phyloP scores from a whole-genome alignment of 176 grass and related monocot genomes.

The Triticum monococcum region DNA sequence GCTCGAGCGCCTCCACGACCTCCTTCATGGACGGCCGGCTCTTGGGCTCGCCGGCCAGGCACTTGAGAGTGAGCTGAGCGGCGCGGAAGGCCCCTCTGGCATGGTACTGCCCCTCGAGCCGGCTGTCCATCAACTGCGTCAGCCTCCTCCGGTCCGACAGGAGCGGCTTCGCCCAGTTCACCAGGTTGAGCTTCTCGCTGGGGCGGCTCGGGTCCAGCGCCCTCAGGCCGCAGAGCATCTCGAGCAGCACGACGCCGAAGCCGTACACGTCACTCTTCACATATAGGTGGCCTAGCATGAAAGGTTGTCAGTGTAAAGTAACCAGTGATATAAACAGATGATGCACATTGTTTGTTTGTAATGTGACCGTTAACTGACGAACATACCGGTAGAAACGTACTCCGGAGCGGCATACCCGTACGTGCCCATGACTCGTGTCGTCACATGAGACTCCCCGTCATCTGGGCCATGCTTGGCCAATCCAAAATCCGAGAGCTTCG shows the following conservation, averaged over 20 bases:
- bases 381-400: conserved; percentile 80
- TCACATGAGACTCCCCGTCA: conserved; percentile 73
- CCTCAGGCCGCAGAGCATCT: conserved; percentile 77
- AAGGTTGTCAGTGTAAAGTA: background rate
- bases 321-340: background rate
- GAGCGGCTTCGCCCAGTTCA: conserved; percentile 68
- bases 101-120: conserved; percentile 73
- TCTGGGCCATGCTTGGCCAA: conserved; percentile 83
- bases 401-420: conserved; percentile 89
- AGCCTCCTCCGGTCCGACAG: conserved; percentile 71
- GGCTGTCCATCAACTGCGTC: conserved; percentile 60
- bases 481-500: conserved; percentile 93
- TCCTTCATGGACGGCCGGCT: conserved; percentile 87
- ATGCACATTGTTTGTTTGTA: background rate
- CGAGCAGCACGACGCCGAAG: conserved; percentile 77
- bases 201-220: conserved; percentile 46
- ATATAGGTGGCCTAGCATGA: conserved; percentile 72
- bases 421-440: conserved; percentile 88
- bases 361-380: background rate
- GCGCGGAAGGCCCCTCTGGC: conserved; percentile 61
- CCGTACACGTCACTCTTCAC: conserved; percentile 96
- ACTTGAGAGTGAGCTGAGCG: conserved; percentile 72
- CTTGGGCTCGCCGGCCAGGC: conserved; percentile 67
- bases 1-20: conserved; percentile 69
- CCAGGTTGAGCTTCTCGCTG: conserved; percentile 53